Percentiles rank a stretch among this genome's conserved stretches.
Evolutionary conservation across 2,329 filamentous ascomycete genomes (phyloP).

Genomic region (Ophiocordyceps sinensis): DNA sequence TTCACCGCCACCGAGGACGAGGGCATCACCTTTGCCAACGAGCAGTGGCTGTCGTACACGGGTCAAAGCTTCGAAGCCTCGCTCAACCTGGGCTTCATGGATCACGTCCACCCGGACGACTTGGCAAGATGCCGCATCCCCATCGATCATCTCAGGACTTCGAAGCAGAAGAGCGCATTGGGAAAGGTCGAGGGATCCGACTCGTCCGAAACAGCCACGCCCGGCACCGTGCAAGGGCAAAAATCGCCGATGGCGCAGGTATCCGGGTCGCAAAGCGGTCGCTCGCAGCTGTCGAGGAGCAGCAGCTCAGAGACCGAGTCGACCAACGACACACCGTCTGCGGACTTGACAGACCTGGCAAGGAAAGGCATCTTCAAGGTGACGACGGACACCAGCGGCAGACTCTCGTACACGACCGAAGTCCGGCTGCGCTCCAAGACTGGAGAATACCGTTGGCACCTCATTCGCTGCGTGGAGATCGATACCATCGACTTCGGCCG

Average conservation of each 20-base stretch:
- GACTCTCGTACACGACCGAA: constrained; percentile 78
- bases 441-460: constrained; percentile 87
- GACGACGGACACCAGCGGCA: constrained; percentile 67
- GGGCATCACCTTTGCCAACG: constrained; percentile 89
- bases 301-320: constrained; percentile 35
- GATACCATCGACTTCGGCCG: constrained; percentile 62
- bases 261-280: constrained; percentile 14
- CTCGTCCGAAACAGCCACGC: constrained; percentile 9
- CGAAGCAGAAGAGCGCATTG: constrained; percentile 12
- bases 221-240: constrained; percentile 1
- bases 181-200: constrained; percentile 12
- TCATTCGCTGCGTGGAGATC: constrained; percentile 79
- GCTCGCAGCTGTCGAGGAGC: constrained; percentile 29
- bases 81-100: constrained; percentile 76
- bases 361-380: constrained; percentile 69
- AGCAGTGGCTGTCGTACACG: constrained; percentile 89
- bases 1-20: constrained; percentile 86
- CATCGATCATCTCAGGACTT: constrained; percentile 21
- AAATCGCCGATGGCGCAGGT: constrained; percentile 6
- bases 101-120: constrained; percentile 85
- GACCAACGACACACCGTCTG: constrained; percentile 30
- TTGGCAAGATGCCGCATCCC: constrained; percentile 72
- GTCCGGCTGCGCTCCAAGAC: constrained; percentile 73
- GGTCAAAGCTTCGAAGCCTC: constrained; percentile 75
- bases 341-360: constrained; percentile 52